These are phyloP conservation scores for Zalaria obscura DNA, from an alignment of 2,329 filamentous ascomycete species.

Conservation along the genomic window DNA sequence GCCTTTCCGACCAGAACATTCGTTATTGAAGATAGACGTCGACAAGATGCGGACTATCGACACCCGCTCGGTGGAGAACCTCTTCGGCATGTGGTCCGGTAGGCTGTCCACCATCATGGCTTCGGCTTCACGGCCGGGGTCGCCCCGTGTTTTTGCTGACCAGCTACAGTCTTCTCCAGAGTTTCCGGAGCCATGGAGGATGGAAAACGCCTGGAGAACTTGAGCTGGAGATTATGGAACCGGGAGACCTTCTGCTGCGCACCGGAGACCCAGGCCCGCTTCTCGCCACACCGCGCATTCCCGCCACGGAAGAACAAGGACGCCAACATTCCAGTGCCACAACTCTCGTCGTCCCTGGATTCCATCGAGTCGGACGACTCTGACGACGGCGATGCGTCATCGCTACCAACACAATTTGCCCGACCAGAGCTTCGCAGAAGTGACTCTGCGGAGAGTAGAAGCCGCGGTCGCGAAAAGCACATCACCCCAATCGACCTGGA, in stretches of 20 bases:
- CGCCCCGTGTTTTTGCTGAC: no score
- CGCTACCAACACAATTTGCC: slow-evolving; percentile 28
- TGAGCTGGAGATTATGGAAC: slow-evolving; percentile 93
- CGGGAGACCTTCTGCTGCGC: slow-evolving; percentile 84
- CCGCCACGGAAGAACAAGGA: slow-evolving; percentile 9
- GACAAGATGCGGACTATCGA: slow-evolving; percentile 91
- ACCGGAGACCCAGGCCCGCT: slow-evolving; percentile 31
- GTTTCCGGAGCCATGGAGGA: slow-evolving; percentile 90
- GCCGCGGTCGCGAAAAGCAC: slow-evolving; percentile 65
- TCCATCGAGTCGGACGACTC: slow-evolving; percentile 26
- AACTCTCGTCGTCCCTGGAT: slow-evolving; percentile 32
- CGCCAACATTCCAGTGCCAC: slow-evolving; percentile 21
- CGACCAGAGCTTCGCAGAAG: slow-evolving; percentile 54
- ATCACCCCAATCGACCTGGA: slow-evolving; percentile 87
- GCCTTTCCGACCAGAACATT: slow-evolving; percentile 70
- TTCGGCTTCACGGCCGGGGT: background rate
- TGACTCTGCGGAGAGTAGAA: slow-evolving; percentile 56
- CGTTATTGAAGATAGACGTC: slow-evolving; percentile 82
- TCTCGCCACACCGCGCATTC: slow-evolving; percentile 9
- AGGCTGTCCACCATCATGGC: slow-evolving; percentile 23
- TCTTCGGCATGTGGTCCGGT: slow-evolving; percentile 97
- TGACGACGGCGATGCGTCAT: slow-evolving; percentile 31
- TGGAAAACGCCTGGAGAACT: slow-evolving; percentile 81
- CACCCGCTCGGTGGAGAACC: slow-evolving; percentile 78
- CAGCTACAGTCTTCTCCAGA: slow-evolving; percentile 56